Percentiles rank a stretch among this genome's conserved stretches.
Conservation (phyloP, 768 basidiomycete species). For the Leccinum aurantiacum region DNA sequence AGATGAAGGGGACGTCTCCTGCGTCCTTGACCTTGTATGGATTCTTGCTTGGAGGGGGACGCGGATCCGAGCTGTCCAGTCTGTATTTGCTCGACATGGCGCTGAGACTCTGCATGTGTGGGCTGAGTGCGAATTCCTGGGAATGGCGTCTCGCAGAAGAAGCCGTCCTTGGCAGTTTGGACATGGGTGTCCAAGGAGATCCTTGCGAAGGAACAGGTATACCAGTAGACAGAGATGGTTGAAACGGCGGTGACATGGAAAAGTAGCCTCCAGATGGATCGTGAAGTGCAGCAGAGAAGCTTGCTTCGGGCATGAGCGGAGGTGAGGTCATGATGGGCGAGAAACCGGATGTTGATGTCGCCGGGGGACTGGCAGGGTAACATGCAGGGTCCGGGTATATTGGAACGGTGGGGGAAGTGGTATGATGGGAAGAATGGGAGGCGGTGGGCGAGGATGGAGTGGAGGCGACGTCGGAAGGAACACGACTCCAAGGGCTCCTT, state of each 20-base stretch:
- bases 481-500: too few relatives aligned
- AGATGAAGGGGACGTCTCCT: slow-evolving; percentile 33
- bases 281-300: slow-evolving; percentile 13
- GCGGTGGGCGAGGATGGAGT: slow-evolving; percentile 27
- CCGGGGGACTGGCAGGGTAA: slow-evolving; percentile 16
- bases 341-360: slow-evolving; percentile 8
- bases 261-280: slow-evolving; percentile 21
- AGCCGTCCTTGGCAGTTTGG: slow-evolving; percentile 8
- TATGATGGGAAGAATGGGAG: slow-evolving; percentile 20
- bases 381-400: slow-evolving; percentile 19
- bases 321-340: slow-evolving; percentile 9
- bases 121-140: slow-evolving; percentile 21
- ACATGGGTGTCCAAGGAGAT: slow-evolving; percentile 16
- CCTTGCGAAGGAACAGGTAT: slow-evolving; percentile 18
- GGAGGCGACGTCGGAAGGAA: slow-evolving; percentile 15
- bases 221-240: slow-evolving; percentile 7
- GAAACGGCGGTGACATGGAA: slow-evolving; percentile 13
- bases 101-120: slow-evolving; percentile 21
- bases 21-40: slow-evolving; percentile 29
- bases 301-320: slow-evolving; percentile 14
- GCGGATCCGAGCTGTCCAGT: slow-evolving; percentile 17
- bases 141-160: slow-evolving; percentile 17
- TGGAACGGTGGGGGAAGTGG: slow-evolving; percentile 23
- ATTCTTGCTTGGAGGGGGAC: slow-evolving; percentile 10
- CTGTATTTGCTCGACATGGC: slow-evolving; percentile 29